Evolutionary conservation across 2,329 filamentous ascomycete genomes (phyloP), one percentile per base, ranked within the genome.

Genomic region (Aspergillus sp.): DNA sequence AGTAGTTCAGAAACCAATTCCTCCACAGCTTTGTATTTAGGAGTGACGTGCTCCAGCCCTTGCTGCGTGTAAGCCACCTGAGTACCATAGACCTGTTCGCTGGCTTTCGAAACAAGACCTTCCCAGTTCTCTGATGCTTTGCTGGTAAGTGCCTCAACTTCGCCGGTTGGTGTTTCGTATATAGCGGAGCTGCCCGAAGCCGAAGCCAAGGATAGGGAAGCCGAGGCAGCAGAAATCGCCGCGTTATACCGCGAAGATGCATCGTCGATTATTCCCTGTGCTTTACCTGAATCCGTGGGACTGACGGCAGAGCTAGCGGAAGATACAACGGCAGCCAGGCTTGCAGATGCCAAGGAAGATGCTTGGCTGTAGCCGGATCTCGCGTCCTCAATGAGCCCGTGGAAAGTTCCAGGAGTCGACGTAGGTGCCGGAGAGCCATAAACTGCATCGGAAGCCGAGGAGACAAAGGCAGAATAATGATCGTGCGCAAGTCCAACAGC

Each of bases 401-500:
- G 60, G 47, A 71, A 63, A 43, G 57, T 45, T 39, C 45, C 41
- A 23, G 58, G 52, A 41, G 55, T 56, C 19, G 67, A 55, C 0
- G 61, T 62, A 38, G 66, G 61, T 2, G 80, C 83, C 13, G 82
- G 79, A 9, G 81, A 80, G 5, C 81, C 81, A 47, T 81, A 84
- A 37, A 88, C 73, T 17, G 83, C 86, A 32, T 79, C 82, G 7
- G 85, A 88, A 6, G 86, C 88, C 4, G 84, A 82, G 10, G 76
- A 76, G 2, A 93, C 55, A 60, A 93, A 91, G 44, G 84, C 84
- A 4, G 84, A 82, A 65, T 93, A 93, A 33, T 84, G 81, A 39
- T 83, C 87, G 59, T 94, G 85, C 1, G 89, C 88, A 41, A 88
- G 67, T 23, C 88, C 88, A 20, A 93, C 68, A 9, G 84, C 87